These are phyloP conservation scores for Sphenostylis stenocarpa DNA, from an alignment of 306 rosid genomes.

Conservation along the genomic window DNA sequence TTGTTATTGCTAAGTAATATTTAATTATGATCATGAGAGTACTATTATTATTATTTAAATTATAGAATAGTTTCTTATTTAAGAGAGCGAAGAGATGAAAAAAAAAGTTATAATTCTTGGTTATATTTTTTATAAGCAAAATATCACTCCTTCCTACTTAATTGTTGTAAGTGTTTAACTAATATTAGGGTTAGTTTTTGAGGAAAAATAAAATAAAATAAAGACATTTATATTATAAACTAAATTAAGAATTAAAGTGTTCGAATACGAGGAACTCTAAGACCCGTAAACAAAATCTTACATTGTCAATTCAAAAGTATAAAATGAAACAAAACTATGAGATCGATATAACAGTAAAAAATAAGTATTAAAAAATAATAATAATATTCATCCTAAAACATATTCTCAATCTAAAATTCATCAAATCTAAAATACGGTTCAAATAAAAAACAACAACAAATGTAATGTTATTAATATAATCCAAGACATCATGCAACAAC, in stretches of 20 bases:
- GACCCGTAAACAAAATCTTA: neutral
- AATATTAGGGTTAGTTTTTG: too few relatives aligned
- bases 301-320: neutral
- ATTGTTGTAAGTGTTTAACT: too few relatives aligned
- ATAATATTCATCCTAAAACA: neutral
- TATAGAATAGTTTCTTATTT: too few relatives aligned
- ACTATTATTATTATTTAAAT: too few relatives aligned
- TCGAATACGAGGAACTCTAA: neutral
- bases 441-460: neutral
- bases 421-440: neutral
- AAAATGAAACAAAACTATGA: neutral
- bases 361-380: neutral
- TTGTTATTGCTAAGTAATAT: too few relatives aligned
- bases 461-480: neutral
- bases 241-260: neutral
- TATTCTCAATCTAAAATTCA: neutral
- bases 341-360: neutral
- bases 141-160: neutral
- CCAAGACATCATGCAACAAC: neutral
- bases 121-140: neutral
- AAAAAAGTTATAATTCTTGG: too few relatives aligned
- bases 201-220: too few relatives aligned
- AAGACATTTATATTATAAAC: too few relatives aligned
- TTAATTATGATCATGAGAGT: too few relatives aligned
- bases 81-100: too few relatives aligned